These are phyloP conservation scores for Boletus tomentosulus DNA, from an alignment of 768 basidiomycete species.

Conservation along the genomic window DNA sequence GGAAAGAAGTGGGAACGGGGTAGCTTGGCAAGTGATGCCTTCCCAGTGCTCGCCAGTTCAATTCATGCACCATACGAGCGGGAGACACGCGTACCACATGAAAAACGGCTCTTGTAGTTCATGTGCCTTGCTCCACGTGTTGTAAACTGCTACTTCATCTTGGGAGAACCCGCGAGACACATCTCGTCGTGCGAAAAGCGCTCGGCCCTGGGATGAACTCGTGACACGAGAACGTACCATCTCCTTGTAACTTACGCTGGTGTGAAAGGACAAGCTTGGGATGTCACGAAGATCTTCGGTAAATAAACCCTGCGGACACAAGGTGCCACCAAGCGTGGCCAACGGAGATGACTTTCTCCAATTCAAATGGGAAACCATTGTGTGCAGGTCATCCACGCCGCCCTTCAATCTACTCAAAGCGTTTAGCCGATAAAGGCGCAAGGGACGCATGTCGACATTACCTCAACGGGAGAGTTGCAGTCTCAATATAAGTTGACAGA, in stretches of 20 bases:
- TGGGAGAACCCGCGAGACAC: conserved; percentile 59
- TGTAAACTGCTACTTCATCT: conserved; percentile 33
- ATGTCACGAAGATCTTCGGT: conserved; percentile 27
- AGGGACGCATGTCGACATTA: conserved; percentile 18
- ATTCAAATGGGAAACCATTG: conserved; percentile 46
- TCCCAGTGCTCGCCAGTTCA: conserved; percentile 7
- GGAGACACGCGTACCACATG: conserved; percentile 33
- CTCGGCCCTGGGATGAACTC: conserved; percentile 13
- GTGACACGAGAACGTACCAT: not conserved
- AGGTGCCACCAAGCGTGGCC: conserved; percentile 50
- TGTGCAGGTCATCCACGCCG: conserved; percentile 39
- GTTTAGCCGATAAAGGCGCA: not conserved
- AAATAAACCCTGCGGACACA: conserved; percentile 37
- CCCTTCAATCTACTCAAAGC: conserved; percentile 31
- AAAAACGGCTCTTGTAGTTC: conserved; percentile 30
- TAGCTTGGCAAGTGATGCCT: conserved; percentile 51
- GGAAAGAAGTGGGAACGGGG: conserved; percentile 60
- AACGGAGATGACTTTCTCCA: conserved; percentile 52
- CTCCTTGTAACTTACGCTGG: conserved; percentile 15
- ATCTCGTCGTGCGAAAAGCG: conserved; percentile 42
- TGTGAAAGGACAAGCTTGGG: conserved; percentile 40
- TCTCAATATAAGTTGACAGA: conserved; percentile 56
- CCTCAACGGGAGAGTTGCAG: conserved; percentile 57
- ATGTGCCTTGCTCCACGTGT: conserved; percentile 35
- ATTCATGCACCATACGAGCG: not conserved